Conservation (phyloP, 306 rosid genomes). For the Gynostemma pentaphyllum region DNA sequence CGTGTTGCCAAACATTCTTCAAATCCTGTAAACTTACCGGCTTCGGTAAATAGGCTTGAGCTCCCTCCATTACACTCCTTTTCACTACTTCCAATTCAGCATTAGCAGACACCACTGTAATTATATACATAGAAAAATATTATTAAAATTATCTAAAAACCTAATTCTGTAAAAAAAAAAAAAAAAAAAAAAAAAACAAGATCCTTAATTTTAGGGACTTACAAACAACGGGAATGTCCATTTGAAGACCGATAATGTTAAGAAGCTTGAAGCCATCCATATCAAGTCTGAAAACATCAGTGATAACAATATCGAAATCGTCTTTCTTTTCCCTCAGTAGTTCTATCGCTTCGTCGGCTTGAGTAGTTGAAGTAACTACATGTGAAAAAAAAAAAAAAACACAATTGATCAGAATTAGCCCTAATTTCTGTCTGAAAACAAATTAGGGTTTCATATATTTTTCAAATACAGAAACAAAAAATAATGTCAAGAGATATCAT, state of each 20-base stretch:
- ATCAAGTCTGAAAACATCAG: not conserved
- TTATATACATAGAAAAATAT: too few relatives aligned
- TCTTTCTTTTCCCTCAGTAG: not conserved
- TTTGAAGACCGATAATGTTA: slow-evolving; percentile 2
- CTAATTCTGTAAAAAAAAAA: too few relatives aligned
- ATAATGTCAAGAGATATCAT: too few relatives aligned
- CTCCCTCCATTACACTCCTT: slow-evolving; percentile 11
- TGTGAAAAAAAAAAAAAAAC: not conserved
- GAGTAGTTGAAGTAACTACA: slow-evolving; percentile 11
- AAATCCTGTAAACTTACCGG: slow-evolving; percentile 12
- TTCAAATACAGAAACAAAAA: too few relatives aligned
- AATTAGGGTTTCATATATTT: not conserved
- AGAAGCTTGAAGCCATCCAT: slow-evolving; percentile 20
- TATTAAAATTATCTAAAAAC: too few relatives aligned
- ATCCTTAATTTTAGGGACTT: not conserved
- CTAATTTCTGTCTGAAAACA: too few relatives aligned
- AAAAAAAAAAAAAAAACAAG: not conserved
- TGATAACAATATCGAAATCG: slow-evolving; percentile 15
- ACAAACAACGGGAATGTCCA: slow-evolving; percentile 19
- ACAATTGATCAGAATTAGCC: too few relatives aligned
- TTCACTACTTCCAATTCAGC: not conserved
- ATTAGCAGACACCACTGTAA: slow-evolving; percentile 13
- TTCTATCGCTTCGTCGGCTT: slow-evolving; percentile 15
- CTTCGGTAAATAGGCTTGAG: slow-evolving; percentile 6
- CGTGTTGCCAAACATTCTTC: slow-evolving; percentile 20